Evolutionary conservation across 805 yeast genomes (phyloP).

Genomic region (Monosporozyma aerobia): DNA sequence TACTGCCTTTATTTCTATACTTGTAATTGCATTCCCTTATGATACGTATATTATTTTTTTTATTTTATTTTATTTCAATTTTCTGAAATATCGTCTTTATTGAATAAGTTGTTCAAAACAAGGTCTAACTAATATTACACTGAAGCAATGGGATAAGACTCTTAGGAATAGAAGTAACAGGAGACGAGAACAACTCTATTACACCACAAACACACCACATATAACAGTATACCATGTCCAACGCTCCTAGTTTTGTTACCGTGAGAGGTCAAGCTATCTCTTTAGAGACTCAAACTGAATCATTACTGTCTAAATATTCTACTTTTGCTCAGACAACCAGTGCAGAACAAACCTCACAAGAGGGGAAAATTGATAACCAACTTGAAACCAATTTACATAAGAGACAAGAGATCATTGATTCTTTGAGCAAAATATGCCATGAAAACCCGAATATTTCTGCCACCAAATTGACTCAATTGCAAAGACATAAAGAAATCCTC

Average conservation of each 20-base stretch:
- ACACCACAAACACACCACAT: background rate
- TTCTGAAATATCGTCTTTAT: background rate
- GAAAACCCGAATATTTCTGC: conserved; percentile 51
- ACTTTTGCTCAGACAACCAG: conserved; percentile 45
- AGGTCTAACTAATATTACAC: background rate
- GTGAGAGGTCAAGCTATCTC: conserved; percentile 59
- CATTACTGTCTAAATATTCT: conserved; percentile 44
- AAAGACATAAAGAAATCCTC: conserved; percentile 70
- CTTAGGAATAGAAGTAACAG: background rate
- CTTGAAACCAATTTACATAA: conserved; percentile 44
- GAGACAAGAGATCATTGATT: conserved; percentile 46
- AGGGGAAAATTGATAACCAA: conserved; percentile 35
- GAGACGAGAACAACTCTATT: background rate
- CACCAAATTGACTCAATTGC: conserved; percentile 69
- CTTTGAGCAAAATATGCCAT: conserved; percentile 47
- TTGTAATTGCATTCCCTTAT: background rate
- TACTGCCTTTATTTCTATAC: too few species aligned
- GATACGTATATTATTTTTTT: background rate
- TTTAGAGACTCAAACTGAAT: conserved; percentile 60
- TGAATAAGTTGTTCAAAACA: background rate
- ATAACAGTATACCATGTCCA: conserved; percentile 3
- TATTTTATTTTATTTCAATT: background rate
- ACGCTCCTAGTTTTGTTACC: conserved; percentile 44
- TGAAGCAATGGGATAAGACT: background rate
- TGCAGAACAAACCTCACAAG: conserved; percentile 41